phyloP scores from a whole-genome alignment of 2,329 filamentous ascomycete genomes.

The Verticillium zaregamsianum region DNA sequence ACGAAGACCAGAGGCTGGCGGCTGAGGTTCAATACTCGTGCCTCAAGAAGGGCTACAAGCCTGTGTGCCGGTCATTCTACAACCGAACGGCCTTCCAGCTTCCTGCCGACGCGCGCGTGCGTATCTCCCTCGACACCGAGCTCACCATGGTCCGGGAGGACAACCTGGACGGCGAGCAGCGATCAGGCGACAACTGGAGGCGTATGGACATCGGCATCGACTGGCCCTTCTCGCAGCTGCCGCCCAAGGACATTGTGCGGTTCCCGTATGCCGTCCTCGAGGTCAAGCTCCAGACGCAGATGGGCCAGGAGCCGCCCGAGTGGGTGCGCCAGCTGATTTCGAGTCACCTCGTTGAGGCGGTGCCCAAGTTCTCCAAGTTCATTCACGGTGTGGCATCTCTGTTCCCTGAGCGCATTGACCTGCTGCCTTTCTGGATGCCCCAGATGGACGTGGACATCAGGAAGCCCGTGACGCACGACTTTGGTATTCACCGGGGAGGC shows the following conservation, averaged over 20 bases:
- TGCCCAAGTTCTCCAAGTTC: constrained; percentile 99
- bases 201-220: constrained; percentile 97
- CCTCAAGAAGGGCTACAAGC: constrained; percentile 78
- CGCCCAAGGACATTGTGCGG: constrained; percentile 76
- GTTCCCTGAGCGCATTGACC: constrained; percentile 80
- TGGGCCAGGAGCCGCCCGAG: constrained; percentile 89
- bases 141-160: constrained; percentile 94
- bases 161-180: constrained; percentile 75
- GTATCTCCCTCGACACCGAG: constrained; percentile 95
- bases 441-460: constrained; percentile 98
- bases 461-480: constrained; percentile 82
- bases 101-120: constrained; percentile 90
- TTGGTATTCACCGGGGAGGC: constrained; percentile 80
- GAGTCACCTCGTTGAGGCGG: constrained; percentile 95
- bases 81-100: constrained; percentile 97
- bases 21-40: constrained; percentile 92
- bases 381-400: constrained; percentile 90
- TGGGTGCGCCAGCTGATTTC: constrained; percentile 94
- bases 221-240: constrained; percentile 86
- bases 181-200: constrained; percentile 87
- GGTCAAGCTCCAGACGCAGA: constrained; percentile 95
- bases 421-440: constrained; percentile 95
- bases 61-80: constrained; percentile 94
- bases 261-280: constrained; percentile 97
- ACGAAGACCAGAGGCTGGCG: constrained; percentile 83